Conservation (phyloP, 768 basidiomycete genomes). For the Dacryopinax spathularia region DNA sequence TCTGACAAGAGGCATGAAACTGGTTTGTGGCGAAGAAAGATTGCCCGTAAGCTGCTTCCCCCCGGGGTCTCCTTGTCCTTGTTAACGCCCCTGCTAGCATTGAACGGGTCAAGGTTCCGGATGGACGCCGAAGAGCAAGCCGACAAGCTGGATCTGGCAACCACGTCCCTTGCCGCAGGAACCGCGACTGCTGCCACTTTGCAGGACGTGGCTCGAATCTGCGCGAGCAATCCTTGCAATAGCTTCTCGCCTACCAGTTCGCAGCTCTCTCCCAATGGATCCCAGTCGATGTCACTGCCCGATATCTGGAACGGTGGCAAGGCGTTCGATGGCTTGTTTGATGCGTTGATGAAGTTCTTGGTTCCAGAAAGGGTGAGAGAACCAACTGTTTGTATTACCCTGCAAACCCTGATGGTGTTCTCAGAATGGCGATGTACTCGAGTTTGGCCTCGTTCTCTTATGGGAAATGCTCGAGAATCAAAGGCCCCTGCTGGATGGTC, state of each 20-base stretch:
- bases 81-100: constrained; percentile 9
- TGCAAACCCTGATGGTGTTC: constrained; percentile 1
- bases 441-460: constrained; percentile 64
- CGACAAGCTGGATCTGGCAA: background rate
- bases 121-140: background rate
- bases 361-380: constrained; percentile 48
- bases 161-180: constrained; percentile 4
- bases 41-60: constrained; percentile 40
- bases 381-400: background rate
- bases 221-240: constrained; percentile 13
- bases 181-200: background rate
- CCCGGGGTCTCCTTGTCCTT: constrained; percentile 12
- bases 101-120: background rate
- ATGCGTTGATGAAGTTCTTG: constrained; percentile 48
- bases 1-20: constrained; percentile 54
- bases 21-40: constrained; percentile 75
- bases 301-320: constrained; percentile 63
- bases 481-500: constrained; percentile 55
- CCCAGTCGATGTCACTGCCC: background rate
- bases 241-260: background rate
- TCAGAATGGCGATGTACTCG: constrained; percentile 50
- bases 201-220: constrained; percentile 9
- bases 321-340: constrained; percentile 56
- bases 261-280: background rate
- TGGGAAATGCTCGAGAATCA: constrained; percentile 78